Evolutionary conservation across 306 rosid species (phyloP).

Genomic region (Acacia crassicarpa): DNA sequence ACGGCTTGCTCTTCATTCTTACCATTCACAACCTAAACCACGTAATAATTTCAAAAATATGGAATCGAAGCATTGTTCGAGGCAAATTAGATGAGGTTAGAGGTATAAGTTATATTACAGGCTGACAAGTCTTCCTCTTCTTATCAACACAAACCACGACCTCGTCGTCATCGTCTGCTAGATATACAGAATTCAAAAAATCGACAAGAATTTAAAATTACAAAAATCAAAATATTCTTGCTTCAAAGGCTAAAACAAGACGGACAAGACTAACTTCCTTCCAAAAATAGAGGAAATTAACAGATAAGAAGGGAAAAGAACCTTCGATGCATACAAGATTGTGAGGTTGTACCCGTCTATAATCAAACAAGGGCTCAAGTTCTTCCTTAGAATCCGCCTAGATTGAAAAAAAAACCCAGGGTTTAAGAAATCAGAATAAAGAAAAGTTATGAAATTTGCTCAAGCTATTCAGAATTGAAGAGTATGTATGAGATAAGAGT

Average conservation of each 20-base stretch:
- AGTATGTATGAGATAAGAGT: not conserved
- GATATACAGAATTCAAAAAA: not conserved
- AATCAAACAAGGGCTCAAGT: slow-evolving; percentile 84
- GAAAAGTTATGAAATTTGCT: not conserved
- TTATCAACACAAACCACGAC: slow-evolving; percentile 33
- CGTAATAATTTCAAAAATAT: slow-evolving; percentile 14
- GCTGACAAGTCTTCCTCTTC: slow-evolving; percentile 43
- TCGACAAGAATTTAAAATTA: not conserved
- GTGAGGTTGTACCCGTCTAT: slow-evolving; percentile 75
- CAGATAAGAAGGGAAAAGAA: slow-evolving; percentile 26
- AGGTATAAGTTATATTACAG: slow-evolving; percentile 23
- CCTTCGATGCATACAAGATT: slow-evolving; percentile 51
- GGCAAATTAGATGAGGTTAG: not conserved
- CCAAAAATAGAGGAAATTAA: not conserved
- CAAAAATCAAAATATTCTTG: not conserved
- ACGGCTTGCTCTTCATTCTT: slow-evolving; percentile 23
- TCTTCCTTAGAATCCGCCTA: slow-evolving; percentile 35
- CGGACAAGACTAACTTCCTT: no score
- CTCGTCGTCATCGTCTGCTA: slow-evolving; percentile 66
- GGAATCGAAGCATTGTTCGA: slow-evolving; percentile 9
- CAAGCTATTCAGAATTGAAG: not conserved
- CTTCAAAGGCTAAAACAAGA: not conserved
- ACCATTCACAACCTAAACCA: slow-evolving; percentile 46
- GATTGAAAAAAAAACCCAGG: not conserved
- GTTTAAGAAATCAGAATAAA: not conserved